A percentile compares a stretch with the other conserved stretches of the same genome.
Evolutionary conservation across 331 rosid genomes (phyloP).

Genomic region (Stylosanthes scabra): DNA sequence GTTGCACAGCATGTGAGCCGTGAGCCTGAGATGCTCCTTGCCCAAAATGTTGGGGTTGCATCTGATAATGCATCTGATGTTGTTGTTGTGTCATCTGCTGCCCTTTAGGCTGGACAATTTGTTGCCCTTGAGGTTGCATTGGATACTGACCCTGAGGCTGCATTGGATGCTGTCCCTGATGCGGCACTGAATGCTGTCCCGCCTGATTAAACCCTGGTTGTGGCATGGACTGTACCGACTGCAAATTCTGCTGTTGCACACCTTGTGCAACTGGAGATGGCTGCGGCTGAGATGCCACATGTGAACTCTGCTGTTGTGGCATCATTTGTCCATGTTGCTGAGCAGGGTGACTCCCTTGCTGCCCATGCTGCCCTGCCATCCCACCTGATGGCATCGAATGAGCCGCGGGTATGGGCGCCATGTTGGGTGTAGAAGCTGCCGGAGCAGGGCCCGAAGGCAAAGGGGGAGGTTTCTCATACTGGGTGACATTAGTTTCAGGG

Average conservation of each 20-base stretch:
- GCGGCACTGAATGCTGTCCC: slow-evolving; percentile 50
- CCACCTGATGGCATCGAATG: slow-evolving; percentile 53
- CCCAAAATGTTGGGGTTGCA: slow-evolving; percentile 60
- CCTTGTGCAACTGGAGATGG: slow-evolving; percentile 57
- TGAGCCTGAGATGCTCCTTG: slow-evolving; percentile 66
- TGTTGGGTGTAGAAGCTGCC: slow-evolving; percentile 52
- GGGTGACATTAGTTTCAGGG: slow-evolving; percentile 92
- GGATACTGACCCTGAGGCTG: slow-evolving; percentile 62
- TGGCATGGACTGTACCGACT: slow-evolving; percentile 39
- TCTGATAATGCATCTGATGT: slow-evolving; percentile 67
- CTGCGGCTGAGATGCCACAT: slow-evolving; percentile 54
- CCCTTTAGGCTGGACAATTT: slow-evolving; percentile 59
- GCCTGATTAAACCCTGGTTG: slow-evolving; percentile 55
- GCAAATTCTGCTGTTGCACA: slow-evolving; percentile 45
- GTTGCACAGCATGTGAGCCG: slow-evolving; percentile 56
- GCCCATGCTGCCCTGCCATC: slow-evolving; percentile 59
- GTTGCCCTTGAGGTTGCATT: slow-evolving; percentile 70
- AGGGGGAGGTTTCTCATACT: slow-evolving; percentile 80
- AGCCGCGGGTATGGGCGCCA: slow-evolving; percentile 64
- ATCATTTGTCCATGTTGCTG: slow-evolving; percentile 70
- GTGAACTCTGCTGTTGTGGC: slow-evolving; percentile 59
- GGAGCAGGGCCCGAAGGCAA: slow-evolving; percentile 56
- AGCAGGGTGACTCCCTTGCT: slow-evolving; percentile 54
- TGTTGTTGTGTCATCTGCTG: slow-evolving; percentile 28
- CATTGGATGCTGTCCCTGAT: slow-evolving; percentile 56